Conservation (phyloP, 495 filamentous ascomycete genomes). For the Neurospora pannonica region DNA sequence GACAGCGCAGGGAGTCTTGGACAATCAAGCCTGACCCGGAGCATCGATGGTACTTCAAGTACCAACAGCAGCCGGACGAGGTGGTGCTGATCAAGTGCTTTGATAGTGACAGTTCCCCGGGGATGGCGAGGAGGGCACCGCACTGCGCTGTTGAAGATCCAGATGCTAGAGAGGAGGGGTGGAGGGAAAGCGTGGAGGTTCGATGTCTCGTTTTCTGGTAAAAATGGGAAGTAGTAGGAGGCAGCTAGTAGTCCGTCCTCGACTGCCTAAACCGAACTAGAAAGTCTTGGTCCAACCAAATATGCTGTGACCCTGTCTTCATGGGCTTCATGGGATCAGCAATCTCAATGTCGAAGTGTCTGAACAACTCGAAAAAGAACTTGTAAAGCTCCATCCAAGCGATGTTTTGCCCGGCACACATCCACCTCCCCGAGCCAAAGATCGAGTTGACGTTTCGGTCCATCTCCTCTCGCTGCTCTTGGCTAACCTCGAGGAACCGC, state of each 20-base stretch:
- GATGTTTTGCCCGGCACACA: slow-evolving; percentile 29
- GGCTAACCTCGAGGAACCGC: slow-evolving; percentile 38
- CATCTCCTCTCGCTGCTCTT: slow-evolving; percentile 25
- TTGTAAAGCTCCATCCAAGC: slow-evolving; percentile 41
- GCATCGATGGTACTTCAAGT: slow-evolving; percentile 74
- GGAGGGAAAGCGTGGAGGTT: slow-evolving; percentile 58
- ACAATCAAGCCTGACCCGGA: slow-evolving; percentile 46
- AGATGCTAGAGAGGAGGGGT: slow-evolving; percentile 32
- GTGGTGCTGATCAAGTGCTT: slow-evolving; percentile 64
- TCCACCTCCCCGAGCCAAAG: slow-evolving; percentile 28
- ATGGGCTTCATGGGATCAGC: background rate
- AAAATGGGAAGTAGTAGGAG: background rate
- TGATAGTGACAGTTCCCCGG: slow-evolving; percentile 52
- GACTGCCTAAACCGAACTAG: background rate
- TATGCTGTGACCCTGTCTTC: background rate
- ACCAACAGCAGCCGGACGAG: slow-evolving; percentile 52
- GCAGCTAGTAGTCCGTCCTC: background rate
- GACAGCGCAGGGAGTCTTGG: slow-evolving; percentile 54
- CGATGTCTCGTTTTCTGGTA: slow-evolving; percentile 22
- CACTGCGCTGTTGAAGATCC: slow-evolving; percentile 56
- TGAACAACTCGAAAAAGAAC: slow-evolving; percentile 32
- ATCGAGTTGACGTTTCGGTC: slow-evolving; percentile 19
- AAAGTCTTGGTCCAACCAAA: background rate
- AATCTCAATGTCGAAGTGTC: slow-evolving; percentile 2
- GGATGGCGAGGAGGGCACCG: slow-evolving; percentile 50